These are phyloP conservation scores for Penicillium polonicum DNA, from an alignment of 2,329 filamentous ascomycete species.

Conservation along the genomic window DNA sequence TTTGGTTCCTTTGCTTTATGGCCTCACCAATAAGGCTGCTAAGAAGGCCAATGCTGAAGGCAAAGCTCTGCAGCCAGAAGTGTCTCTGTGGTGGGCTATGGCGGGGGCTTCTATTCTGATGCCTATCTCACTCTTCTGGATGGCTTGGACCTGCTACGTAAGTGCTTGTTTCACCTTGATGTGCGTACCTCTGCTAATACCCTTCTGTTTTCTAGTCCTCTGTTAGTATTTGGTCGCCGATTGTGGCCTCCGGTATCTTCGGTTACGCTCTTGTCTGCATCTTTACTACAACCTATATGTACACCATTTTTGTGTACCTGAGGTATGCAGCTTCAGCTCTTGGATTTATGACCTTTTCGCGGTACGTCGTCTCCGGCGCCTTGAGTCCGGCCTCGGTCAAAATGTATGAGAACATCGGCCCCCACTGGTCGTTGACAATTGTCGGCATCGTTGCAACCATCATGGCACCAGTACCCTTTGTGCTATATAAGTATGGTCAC, in stretches of 20 bases:
- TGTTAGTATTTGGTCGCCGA: slow-evolving; percentile 52
- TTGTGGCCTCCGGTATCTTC: slow-evolving; percentile 53
- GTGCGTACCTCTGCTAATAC: background rate
- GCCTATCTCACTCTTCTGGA: slow-evolving; percentile 2
- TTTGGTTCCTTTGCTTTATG: slow-evolving; percentile 1
- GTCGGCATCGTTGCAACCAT: slow-evolving; percentile 22
- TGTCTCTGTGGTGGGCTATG: slow-evolving; percentile 6
- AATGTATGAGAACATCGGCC: slow-evolving; percentile 42
- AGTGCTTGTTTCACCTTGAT: background rate
- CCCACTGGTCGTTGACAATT: slow-evolving; percentile 43
- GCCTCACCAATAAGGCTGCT: background rate
- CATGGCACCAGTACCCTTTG: slow-evolving; percentile 9
- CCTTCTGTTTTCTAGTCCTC: slow-evolving; percentile 1
- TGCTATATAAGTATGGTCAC: slow-evolving; percentile 7
- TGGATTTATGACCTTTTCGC: slow-evolving; percentile 41
- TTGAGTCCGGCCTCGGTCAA: slow-evolving; percentile 33
- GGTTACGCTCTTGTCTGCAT: slow-evolving; percentile 51
- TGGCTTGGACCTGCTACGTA: slow-evolving; percentile 20
- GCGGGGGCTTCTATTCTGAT: background rate
- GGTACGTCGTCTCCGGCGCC: slow-evolving; percentile 41
- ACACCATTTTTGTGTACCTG: slow-evolving; percentile 58
- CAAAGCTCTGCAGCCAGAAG: slow-evolving; percentile 3
- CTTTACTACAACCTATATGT: slow-evolving; percentile 54
- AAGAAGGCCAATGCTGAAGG: background rate
- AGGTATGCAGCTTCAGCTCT: slow-evolving; percentile 51